A percentile compares a stretch with the other conserved stretches of the same genome.
Evolutionary conservation across 1,284 basidiomycete genomes (phyloP).

Genomic region (Somion occarium): DNA sequence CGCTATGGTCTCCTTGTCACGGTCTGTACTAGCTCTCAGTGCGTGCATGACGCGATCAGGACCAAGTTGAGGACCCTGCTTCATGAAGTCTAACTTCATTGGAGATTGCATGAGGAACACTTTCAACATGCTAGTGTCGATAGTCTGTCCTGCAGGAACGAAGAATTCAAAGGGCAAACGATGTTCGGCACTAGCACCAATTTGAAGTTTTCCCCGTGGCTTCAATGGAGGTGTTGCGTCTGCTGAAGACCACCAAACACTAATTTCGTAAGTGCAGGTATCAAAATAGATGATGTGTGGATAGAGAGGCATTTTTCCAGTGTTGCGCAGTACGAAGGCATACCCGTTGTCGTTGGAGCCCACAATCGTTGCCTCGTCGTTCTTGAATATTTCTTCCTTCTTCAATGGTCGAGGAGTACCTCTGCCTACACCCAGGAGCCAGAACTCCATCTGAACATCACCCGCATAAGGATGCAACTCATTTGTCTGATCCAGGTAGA

Average conservation of each 20-base stretch:
- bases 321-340: constrained; percentile 10
- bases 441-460: constrained; percentile 8
- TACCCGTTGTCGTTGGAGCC: constrained; percentile 3
- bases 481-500: constrained; percentile 6
- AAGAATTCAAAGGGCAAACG: constrained; percentile 4
- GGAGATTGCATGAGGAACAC: constrained; percentile 7
- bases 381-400: constrained; percentile 1
- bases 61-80: constrained; percentile 7
- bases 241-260: constrained; percentile 7
- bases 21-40: background rate
- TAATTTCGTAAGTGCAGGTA: constrained; percentile 11
- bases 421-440: background rate
- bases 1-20: background rate
- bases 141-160: constrained; percentile 5
- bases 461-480: constrained; percentile 5
- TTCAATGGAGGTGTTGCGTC: constrained; percentile 4
- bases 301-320: constrained; percentile 1
- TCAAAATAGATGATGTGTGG: constrained; percentile 11
- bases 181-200: constrained; percentile 10
- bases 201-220: constrained; percentile 6
- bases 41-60: background rate
- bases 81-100: constrained; percentile 7
- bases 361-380: constrained; percentile 9
- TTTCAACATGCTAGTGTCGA: constrained; percentile 11
- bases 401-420: background rate